Evolutionary conservation across 176 grass and related monocot genomes (phyloP).

Genomic region (Luzula sylvatica): DNA sequence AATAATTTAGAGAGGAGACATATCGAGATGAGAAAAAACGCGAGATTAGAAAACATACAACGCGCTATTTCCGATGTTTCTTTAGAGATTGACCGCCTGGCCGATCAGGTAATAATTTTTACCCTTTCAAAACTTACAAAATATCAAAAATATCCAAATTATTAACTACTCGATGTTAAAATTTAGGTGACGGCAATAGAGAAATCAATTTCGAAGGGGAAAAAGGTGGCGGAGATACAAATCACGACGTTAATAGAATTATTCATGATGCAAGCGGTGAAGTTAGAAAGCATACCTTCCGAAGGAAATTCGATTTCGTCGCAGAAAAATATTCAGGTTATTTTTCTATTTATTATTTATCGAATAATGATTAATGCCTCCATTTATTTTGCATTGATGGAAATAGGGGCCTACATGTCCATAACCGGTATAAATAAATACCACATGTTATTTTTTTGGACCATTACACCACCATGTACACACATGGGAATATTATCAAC

Average conservation of each 20-base stretch:
- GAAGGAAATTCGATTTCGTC: constrained; percentile 43
- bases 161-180: neutral
- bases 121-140: neutral
- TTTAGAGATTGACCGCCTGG: constrained; percentile 76
- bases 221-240: constrained; percentile 78
- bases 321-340: constrained; percentile 84
- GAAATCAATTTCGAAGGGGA: constrained; percentile 62
- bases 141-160: neutral
- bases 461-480: neutral
- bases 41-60: constrained; percentile 53
- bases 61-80: constrained; percentile 58
- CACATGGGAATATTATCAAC: too few relatives aligned
- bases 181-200: constrained; percentile 60
- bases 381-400: too few relatives aligned
- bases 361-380: too few relatives aligned
- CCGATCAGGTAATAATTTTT: constrained; percentile 48
- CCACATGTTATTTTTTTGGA: neutral
- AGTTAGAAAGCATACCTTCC: constrained; percentile 63
- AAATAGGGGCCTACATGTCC: constrained; percentile 8
- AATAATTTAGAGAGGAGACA: constrained; percentile 59
- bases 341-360: too few relatives aligned
- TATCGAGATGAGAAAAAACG: constrained; percentile 60
- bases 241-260: constrained; percentile 93
- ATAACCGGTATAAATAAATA: neutral
- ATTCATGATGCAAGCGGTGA: constrained; percentile 88